Conservation (phyloP, 768 basidiomycete species). For the Suillus occidentalis region DNA sequence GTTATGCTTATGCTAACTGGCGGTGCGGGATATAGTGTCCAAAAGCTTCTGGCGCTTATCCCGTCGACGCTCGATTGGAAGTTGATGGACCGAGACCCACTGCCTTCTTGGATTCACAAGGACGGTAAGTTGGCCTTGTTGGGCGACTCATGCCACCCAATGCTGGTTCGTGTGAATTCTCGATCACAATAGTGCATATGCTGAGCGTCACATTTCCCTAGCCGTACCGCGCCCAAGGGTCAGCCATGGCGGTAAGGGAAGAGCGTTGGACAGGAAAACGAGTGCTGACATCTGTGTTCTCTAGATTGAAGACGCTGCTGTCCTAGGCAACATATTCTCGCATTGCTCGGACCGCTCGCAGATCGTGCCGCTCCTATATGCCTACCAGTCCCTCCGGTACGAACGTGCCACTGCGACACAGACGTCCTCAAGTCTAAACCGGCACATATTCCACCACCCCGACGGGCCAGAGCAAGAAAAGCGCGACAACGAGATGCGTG, state of each 20-base stretch:
- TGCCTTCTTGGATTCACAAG: conserved; percentile 49
- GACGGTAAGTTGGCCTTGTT: conserved; percentile 44
- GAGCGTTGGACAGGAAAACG: background rate
- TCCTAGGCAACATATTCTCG: conserved; percentile 51
- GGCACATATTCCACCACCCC: conserved; percentile 52
- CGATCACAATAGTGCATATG: background rate
- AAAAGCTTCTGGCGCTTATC: conserved; percentile 47
- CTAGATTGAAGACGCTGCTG: conserved; percentile 37
- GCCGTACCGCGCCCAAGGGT: conserved; percentile 58
- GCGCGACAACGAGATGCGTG: conserved; percentile 52
- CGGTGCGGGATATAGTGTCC: conserved; percentile 31
- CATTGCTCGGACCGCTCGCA: conserved; percentile 44
- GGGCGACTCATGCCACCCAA: conserved; percentile 59
- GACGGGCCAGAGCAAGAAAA: conserved; percentile 54
- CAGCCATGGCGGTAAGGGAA: conserved; percentile 50
- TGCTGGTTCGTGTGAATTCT: conserved; percentile 36
- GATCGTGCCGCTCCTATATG: conserved; percentile 46
- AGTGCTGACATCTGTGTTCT: conserved; percentile 11
- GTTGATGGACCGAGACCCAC: conserved; percentile 48
- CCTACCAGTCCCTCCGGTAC: conserved; percentile 53
- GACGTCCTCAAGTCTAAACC: conserved; percentile 49
- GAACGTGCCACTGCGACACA: conserved; percentile 52
- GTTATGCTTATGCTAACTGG: background rate
- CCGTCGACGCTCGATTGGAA: conserved; percentile 46
- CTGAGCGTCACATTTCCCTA: conserved; percentile 9